Percentiles rank a stretch among this genome's conserved stretches.
Conservation (phyloP, 208 protist genomes). For the Acanthamoeba rhysodes region DNA sequence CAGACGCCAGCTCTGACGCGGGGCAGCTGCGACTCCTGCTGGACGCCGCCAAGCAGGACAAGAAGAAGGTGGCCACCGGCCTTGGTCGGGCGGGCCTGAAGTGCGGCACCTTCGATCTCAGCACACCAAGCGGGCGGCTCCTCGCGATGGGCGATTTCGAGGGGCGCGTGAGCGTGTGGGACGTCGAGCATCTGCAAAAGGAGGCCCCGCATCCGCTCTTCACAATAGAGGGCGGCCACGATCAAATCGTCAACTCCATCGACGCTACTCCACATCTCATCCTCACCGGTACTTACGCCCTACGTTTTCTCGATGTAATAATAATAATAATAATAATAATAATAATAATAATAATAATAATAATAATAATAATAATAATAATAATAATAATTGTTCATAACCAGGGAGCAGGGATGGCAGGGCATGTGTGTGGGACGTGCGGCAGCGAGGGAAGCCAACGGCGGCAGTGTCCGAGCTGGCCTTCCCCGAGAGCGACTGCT, state of each 20-base stretch:
- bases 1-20: not conserved
- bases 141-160: slow-evolving; percentile 23
- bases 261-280: not conserved
- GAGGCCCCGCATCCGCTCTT: not conserved
- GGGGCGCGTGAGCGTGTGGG: slow-evolving; percentile 25
- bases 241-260: not conserved
- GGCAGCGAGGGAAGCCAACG: not conserved
- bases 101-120: slow-evolving; percentile 5
- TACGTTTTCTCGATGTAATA: not conserved
- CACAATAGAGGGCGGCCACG: not conserved
- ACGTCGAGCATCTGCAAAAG: not conserved
- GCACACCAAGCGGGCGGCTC: not conserved
- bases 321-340: not conserved
- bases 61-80: not conserved
- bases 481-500: slow-evolving; percentile 11
- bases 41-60: not conserved
- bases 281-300: not conserved
- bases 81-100: not conserved
- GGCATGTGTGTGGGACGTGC: slow-evolving; percentile 57
- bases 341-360: not conserved
- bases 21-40: slow-evolving; percentile 9
- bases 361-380: not conserved
- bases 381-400: not conserved
- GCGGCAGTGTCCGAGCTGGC: not conserved
- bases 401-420: slow-evolving; percentile 25